Percentiles rank a stretch among this genome's conserved stretches.
These are phyloP conservation scores for Russula earlei DNA, from an alignment of 768 basidiomycete species.

Conservation along the genomic window DNA sequence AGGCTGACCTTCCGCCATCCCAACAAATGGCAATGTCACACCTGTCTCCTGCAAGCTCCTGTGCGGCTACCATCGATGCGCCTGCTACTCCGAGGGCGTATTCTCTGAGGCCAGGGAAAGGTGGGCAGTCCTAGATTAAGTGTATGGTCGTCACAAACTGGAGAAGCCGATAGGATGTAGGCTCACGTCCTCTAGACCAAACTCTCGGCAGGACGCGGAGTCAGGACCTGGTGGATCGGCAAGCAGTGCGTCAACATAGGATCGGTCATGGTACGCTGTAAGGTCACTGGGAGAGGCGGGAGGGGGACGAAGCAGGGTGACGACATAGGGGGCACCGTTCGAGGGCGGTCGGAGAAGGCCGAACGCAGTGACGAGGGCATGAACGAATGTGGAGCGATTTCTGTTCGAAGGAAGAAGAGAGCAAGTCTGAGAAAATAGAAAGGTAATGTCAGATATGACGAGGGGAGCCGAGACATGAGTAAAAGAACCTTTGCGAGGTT, in stretches of 20 bases:
- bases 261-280: constrained; percentile 12
- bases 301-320: constrained; percentile 10
- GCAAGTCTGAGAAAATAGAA: constrained; percentile 20
- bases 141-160: not conserved
- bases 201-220: constrained; percentile 28
- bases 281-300: constrained; percentile 7
- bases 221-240: not conserved
- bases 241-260: constrained; percentile 12
- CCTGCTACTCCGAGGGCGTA: constrained; percentile 72
- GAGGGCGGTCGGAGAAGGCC: constrained; percentile 14
- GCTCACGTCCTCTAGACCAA: constrained; percentile 60
- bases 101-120: constrained; percentile 55
- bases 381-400: constrained; percentile 24
- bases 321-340: not conserved
- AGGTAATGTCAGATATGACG: not conserved
- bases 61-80: constrained; percentile 65
- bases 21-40: constrained; percentile 70
- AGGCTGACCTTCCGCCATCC: constrained; percentile 77
- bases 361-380: constrained; percentile 22
- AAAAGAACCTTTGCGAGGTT: constrained; percentile 42
- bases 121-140: constrained; percentile 71
- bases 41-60: constrained; percentile 40
- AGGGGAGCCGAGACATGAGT: not conserved
- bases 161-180: constrained; percentile 12
- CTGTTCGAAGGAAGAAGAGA: constrained; percentile 27